These are phyloP conservation scores for Bonia amplexicaulis DNA, from an alignment of 176 grass and related monocot genomes.

Conservation along the genomic window DNA sequence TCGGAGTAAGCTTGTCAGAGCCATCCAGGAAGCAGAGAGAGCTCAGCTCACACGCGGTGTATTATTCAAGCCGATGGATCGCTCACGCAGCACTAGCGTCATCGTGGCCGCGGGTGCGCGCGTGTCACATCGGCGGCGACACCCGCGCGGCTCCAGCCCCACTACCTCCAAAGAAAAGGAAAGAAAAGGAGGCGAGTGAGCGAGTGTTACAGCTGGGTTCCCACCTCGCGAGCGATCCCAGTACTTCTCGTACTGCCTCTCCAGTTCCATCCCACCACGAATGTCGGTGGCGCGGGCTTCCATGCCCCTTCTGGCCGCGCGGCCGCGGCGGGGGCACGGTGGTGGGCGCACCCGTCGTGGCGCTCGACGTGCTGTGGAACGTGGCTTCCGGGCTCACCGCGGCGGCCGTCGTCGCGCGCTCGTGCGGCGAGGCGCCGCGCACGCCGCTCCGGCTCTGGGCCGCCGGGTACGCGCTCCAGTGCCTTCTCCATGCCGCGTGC, in stretches of 20 bases:
- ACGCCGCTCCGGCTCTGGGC: constrained; percentile 43
- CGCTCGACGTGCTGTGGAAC: constrained; percentile 53
- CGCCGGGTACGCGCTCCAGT: constrained; percentile 38
- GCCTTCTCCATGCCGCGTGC: constrained; percentile 40
- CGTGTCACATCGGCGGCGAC: not conserved
- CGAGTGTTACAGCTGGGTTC: not conserved
- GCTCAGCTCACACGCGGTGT: not conserved
- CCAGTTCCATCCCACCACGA: not conserved
- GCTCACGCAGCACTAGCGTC: not conserved
- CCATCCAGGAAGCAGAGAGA: not conserved
- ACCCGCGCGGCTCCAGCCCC: not conserved
- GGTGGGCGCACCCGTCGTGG: constrained; percentile 28
- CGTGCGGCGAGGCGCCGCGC: constrained; percentile 13
- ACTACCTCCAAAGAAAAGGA: not conserved
- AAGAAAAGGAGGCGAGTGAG: not conserved
- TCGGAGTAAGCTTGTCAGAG: not conserved
- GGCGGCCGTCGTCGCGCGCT: constrained; percentile 14
- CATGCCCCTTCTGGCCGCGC: not conserved
- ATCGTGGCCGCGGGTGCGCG: too few species aligned
- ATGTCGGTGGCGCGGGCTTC: constrained; percentile 13
- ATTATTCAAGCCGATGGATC: not conserved
- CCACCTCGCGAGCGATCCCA: constrained; percentile 2
- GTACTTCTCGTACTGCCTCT: not conserved
- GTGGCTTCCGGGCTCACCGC: constrained; percentile 20
- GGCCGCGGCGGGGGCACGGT: not conserved